A percentile compares a stretch with the other conserved stretches of the same genome.
Conservation (phyloP, 345 rosid genomes). For the Pelargonium nanum region DNA sequence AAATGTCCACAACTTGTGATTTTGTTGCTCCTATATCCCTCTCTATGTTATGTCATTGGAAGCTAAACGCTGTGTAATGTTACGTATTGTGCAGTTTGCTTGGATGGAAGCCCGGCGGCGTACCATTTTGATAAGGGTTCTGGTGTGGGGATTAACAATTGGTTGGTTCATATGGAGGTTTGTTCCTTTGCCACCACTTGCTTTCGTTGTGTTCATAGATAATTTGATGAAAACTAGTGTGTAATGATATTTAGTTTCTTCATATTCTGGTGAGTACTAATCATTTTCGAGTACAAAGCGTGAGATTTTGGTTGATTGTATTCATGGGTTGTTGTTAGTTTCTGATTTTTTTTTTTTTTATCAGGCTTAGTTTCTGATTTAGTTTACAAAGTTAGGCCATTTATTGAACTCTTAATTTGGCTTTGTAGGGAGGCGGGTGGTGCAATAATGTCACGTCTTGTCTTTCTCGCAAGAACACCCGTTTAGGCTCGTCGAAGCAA, state of each 20-base stretch:
- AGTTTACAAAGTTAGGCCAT: background rate
- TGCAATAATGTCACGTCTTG: constrained; percentile 66
- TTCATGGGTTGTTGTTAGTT: background rate
- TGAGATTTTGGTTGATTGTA: background rate
- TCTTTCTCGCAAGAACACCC: constrained; percentile 47
- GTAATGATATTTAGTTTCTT: background rate
- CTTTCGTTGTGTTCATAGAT: background rate
- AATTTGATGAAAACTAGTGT: background rate
- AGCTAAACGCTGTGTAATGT: background rate
- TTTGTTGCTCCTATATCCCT: background rate
- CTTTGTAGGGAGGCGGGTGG: constrained; percentile 89
- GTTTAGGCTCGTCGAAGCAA: constrained; percentile 66
- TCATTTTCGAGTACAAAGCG: background rate
- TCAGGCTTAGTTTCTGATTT: too few species aligned
- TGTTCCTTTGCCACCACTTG: constrained; percentile 9
- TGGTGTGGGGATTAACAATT: constrained; percentile 70
- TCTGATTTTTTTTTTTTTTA: too few species aligned
- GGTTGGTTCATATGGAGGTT: constrained; percentile 87
- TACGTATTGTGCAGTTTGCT: constrained; percentile 75
- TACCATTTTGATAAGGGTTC: constrained; percentile 67
- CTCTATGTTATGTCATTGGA: background rate
- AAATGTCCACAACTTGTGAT: background rate
- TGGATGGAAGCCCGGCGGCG: constrained; percentile 97
- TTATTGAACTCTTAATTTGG: background rate
- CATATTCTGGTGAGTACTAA: background rate